Conservation (phyloP, 495 filamentous ascomycete genomes). For the Talaromyces adpressus region DNA sequence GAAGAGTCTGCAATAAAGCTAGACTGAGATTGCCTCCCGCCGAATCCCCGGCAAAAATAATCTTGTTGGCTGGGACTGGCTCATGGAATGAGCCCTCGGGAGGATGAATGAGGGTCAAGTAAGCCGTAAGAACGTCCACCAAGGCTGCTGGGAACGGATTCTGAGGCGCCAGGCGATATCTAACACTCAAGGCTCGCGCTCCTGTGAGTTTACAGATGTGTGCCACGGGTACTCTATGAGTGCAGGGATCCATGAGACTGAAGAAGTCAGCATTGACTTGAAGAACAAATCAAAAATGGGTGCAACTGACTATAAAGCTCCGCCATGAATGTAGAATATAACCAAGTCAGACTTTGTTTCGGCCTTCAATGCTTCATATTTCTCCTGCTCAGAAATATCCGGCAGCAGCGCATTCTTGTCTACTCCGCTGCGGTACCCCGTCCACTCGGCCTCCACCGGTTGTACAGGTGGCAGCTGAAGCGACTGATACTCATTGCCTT, state of each 20-base stretch:
- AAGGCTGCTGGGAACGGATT: conserved; percentile 76
- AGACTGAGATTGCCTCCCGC: conserved; percentile 76
- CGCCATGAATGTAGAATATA: conserved; percentile 83
- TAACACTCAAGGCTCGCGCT: conserved; percentile 63
- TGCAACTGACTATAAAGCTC: conserved; percentile 58
- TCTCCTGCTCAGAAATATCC: conserved; percentile 58
- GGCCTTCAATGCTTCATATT: conserved; percentile 65
- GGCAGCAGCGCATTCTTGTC: conserved; percentile 46
- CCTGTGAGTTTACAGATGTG: conserved; percentile 43
- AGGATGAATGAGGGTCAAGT: conserved; percentile 77
- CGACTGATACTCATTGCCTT: conserved; percentile 29
- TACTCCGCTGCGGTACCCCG: conserved; percentile 59
- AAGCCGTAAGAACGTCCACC: conserved; percentile 75
- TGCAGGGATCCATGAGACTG: conserved; percentile 67
- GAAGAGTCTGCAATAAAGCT: conserved; percentile 63
- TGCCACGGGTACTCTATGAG: conserved; percentile 45
- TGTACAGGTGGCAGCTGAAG: conserved; percentile 47
- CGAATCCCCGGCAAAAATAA: conserved; percentile 79
- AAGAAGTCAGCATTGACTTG: conserved; percentile 7
- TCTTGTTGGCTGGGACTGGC: conserved; percentile 59
- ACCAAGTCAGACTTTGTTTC: conserved; percentile 62
- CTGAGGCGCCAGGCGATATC: conserved; percentile 86
- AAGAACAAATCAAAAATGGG: neutral
- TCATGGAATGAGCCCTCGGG: conserved; percentile 65
- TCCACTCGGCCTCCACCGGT: conserved; percentile 81